Conservation (phyloP, 2,329 filamentous ascomycete genomes). For the Dryadomyces quercus-mongolicae region DNA sequence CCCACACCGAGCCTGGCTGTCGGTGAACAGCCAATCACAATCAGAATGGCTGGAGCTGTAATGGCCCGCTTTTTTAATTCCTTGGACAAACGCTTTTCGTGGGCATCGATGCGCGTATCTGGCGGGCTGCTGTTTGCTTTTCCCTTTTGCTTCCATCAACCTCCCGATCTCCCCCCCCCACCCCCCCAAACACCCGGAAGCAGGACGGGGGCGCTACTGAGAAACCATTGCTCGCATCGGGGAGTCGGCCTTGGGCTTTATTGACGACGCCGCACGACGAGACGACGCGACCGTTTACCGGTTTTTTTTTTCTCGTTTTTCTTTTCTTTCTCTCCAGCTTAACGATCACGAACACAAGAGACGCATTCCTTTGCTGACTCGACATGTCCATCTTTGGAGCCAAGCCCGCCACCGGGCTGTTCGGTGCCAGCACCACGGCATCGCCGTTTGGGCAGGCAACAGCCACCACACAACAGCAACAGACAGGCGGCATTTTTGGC, state of each 20-base stretch:
- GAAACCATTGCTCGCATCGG: background rate
- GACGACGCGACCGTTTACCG: background rate
- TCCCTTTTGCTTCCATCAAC: background rate
- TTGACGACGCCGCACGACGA: background rate
- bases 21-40: conserved; percentile 12
- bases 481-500: background rate
- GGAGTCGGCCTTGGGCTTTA: background rate
- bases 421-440: background rate
- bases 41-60: background rate
- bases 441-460: conserved; percentile 1
- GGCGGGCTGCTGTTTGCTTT: background rate
- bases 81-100: background rate
- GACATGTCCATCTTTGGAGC: conserved; percentile 13
- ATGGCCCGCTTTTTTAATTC: background rate
- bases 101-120: background rate
- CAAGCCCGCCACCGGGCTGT: conserved; percentile 6
- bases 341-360: too few species aligned
- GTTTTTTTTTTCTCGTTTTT: background rate
- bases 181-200: background rate
- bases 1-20: background rate
- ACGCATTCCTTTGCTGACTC: too few species aligned
- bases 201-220: background rate
- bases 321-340: too few species aligned
- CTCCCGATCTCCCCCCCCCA: too few species aligned
- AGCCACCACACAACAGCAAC: conserved; percentile 4